phyloP scores from a whole-genome alignment of 2,329 filamentous ascomycete genomes.

The Monosporascus sp. region DNA sequence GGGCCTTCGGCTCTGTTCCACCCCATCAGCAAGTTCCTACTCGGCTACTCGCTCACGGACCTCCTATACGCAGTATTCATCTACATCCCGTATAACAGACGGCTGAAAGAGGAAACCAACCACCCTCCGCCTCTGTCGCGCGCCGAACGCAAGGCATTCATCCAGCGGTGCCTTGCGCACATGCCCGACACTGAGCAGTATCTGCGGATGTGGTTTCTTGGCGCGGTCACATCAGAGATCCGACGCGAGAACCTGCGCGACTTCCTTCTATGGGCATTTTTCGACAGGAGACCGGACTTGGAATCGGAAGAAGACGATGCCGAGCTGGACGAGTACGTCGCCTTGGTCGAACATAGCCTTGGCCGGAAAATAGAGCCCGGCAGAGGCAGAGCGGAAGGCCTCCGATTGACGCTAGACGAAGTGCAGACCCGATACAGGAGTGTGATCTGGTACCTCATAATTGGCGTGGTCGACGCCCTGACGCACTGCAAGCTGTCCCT shows the following conservation, averaged over 20 bases:
- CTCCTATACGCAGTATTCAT: conserved; percentile 36
- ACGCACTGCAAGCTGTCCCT: conserved; percentile 40
- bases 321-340: conserved; percentile 44
- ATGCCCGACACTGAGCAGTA: conserved; percentile 52
- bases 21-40: conserved; percentile 14
- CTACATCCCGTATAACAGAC: conserved; percentile 36
- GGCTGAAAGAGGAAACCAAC: conserved; percentile 32
- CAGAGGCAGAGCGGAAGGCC: conserved; percentile 46
- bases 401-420: conserved; percentile 62
- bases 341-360: conserved; percentile 47
- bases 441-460: conserved; percentile 57
- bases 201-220: conserved; percentile 61
- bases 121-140: conserved; percentile 38
- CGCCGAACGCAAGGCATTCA: conserved; percentile 48
- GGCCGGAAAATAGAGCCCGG: conserved; percentile 48
- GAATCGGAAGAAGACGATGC: conserved; percentile 28
- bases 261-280: conserved; percentile 64
- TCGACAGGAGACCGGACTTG: conserved; percentile 36
- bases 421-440: conserved; percentile 57
- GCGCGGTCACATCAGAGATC: conserved; percentile 51
- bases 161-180: conserved; percentile 49
- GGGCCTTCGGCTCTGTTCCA: conserved; percentile 12
- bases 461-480: conserved; percentile 49
- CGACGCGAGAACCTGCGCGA: conserved; percentile 62
- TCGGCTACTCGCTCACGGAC: conserved; percentile 34